Percentiles rank a stretch among this genome's conserved stretches.
Evolutionary conservation across 345 rosid genomes (phyloP).

Genomic region (Lepidium aucheri): DNA sequence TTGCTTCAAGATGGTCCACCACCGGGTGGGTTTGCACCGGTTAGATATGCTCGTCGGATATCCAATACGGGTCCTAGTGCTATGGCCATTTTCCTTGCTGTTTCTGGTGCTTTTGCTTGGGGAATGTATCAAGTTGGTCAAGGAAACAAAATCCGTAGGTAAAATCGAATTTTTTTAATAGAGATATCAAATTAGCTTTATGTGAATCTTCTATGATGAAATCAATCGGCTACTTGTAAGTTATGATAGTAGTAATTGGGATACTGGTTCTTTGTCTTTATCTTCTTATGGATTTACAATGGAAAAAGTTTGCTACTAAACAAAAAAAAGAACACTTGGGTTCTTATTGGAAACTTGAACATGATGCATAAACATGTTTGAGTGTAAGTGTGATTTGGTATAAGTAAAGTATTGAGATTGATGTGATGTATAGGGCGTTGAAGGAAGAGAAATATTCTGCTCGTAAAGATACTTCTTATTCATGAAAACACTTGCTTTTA

Average conservation of each 20-base stretch:
- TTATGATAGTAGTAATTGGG: background rate
- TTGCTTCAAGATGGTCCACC: conserved; percentile 97
- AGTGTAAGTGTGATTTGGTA: no score
- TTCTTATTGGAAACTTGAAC: background rate
- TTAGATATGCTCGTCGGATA: conserved; percentile 89
- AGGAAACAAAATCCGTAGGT: conserved; percentile 98
- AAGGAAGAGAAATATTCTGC: no score
- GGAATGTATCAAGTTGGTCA: conserved; percentile 99
- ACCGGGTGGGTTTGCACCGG: conserved; percentile 92
- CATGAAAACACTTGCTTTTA: background rate
- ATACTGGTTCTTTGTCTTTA: background rate
- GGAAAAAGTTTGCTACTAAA: background rate
- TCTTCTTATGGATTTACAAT: background rate
- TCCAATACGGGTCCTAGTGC: conserved; percentile 95
- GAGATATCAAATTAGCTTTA: no score
- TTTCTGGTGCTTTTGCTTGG: conserved; percentile 80
- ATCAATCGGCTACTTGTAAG: background rate
- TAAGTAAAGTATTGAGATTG: no score
- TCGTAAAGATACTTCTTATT: no score
- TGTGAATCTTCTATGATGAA: background rate
- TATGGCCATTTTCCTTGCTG: conserved; percentile 71
- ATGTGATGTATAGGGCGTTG: no score
- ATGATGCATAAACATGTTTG: no score
- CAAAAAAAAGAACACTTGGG: background rate
- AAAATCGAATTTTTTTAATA: background rate